phyloP scores from a whole-genome alignment of 768 basidiomycete genomes.

The Boletus tomentosulus region DNA sequence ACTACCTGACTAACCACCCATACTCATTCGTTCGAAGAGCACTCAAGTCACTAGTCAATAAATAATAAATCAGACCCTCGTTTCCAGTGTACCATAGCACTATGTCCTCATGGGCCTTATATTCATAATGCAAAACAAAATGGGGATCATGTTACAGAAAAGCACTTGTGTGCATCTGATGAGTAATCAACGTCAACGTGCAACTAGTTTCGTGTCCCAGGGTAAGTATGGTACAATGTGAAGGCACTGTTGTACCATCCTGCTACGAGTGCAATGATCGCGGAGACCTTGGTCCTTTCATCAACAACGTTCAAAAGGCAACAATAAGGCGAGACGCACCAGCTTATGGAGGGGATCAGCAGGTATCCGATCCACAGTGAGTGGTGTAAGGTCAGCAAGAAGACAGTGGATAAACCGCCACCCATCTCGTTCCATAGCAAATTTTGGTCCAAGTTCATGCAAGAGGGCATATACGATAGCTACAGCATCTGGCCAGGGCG shows the following conservation, averaged over 20 bases:
- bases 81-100: conserved; percentile 25
- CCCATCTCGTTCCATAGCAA: conserved; percentile 8
- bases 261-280: conserved; percentile 8
- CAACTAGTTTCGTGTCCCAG: neutral
- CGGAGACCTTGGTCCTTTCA: conserved; percentile 6
- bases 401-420: conserved; percentile 13
- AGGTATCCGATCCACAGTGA: neutral
- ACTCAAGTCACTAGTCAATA: conserved; percentile 4
- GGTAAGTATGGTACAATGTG: conserved; percentile 6
- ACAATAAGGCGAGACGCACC: conserved; percentile 7
- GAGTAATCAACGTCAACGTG: neutral
- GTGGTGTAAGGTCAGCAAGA: conserved; percentile 5
- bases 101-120: conserved; percentile 6
- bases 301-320: conserved; percentile 1
- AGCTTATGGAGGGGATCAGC: conserved; percentile 14
- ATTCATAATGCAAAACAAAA: conserved; percentile 7
- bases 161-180: no score
- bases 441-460: conserved; percentile 14
- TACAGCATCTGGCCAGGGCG: conserved; percentile 17
- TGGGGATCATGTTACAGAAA: neutral
- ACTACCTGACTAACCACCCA: conserved; percentile 6
- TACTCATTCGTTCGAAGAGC: conserved; percentile 8
- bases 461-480: conserved; percentile 12
- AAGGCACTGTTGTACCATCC: conserved; percentile 5
- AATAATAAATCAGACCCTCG: conserved; percentile 15